phyloP scores from a whole-genome alignment of 2,329 filamentous ascomycete species.

The Stachybotrys chlorohalonatus region DNA sequence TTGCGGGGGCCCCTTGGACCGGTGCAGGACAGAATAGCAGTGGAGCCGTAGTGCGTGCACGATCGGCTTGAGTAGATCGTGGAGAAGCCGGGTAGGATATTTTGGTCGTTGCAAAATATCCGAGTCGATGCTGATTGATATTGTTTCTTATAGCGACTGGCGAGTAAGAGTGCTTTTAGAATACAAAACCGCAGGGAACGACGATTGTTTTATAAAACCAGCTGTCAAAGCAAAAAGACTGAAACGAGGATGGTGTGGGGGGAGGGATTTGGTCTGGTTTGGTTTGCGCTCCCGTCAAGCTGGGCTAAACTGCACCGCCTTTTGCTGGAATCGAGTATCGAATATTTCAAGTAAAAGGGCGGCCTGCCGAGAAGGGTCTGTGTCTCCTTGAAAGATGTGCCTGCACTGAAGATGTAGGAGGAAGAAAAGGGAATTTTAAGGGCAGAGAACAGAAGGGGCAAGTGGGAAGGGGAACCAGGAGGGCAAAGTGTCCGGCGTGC shows the following conservation, averaged over 20 bases:
- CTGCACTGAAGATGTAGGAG: slow-evolving; percentile 1
- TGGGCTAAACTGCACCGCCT: too few relatives aligned
- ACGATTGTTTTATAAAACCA: not conserved
- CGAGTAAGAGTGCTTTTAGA: not conserved
- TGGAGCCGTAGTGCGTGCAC: not conserved
- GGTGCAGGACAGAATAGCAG: not conserved
- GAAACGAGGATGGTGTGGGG: slow-evolving; percentile 1
- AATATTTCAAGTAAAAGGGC: slow-evolving; percentile 8
- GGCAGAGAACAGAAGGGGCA: not conserved
- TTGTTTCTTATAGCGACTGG: not conserved
- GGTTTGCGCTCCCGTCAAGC: too few relatives aligned
- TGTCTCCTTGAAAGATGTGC: not conserved
- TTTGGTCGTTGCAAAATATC: not conserved
- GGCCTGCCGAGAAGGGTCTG: slow-evolving; percentile 7
- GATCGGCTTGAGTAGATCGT: not conserved
- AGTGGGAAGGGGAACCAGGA: not conserved
- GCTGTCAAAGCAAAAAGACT: slow-evolving; percentile 10
- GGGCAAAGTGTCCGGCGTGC: too few relatives aligned
- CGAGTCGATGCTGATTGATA: not conserved
- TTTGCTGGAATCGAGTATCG: slow-evolving; percentile 12
- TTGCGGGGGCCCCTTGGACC: not conserved
- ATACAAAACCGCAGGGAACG: slow-evolving; percentile 4
- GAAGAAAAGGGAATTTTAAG: not conserved
- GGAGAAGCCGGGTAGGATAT: not conserved
- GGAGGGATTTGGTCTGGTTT: not conserved